Percentiles rank a stretch among this genome's conserved stretches.
phyloP scores from a whole-genome alignment of 305 asterid genomes.

The Fraxinus floribunda region DNA sequence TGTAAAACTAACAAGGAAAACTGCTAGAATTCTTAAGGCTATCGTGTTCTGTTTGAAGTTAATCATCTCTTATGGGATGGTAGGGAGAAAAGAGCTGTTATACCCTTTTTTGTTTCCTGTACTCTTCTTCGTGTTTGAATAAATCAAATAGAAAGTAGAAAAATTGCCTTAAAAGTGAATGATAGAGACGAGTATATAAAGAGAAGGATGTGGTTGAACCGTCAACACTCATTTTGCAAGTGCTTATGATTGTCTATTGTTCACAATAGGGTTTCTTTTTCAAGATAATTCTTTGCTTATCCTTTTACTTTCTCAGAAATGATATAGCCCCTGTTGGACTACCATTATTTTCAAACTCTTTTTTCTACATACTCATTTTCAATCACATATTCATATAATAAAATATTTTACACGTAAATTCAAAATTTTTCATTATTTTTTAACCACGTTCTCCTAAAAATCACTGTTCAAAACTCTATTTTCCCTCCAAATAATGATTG shows the following conservation, averaged over 20 bases:
- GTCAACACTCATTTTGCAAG: conserved; percentile 9
- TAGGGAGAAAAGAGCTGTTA: conserved; percentile 3
- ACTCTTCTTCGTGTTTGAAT: conserved; percentile 5
- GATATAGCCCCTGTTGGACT: background rate
- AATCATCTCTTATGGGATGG: conserved; percentile 31
- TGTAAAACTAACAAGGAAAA: conserved; percentile 45
- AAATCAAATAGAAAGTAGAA: conserved; percentile 22
- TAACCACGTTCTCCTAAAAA: too few species aligned
- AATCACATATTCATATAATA: too few species aligned
- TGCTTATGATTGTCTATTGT: conserved; percentile 14
- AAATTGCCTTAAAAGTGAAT: conserved; percentile 29
- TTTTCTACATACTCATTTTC: too few species aligned
- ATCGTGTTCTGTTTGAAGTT: conserved; percentile 37
- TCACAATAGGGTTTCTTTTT: conserved; percentile 6
- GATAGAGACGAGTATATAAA: conserved; percentile 38
- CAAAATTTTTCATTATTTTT: too few species aligned
- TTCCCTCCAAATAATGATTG: too few species aligned
- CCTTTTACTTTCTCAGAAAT: conserved; percentile 22
- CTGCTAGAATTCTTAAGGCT: conserved; percentile 40
- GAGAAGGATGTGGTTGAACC: conserved; percentile 21
- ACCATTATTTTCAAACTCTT: too few species aligned
- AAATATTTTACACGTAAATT: too few species aligned
- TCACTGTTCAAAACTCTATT: too few species aligned
- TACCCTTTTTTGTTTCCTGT: conserved; percentile 7
- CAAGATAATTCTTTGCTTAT: conserved; percentile 21